phyloP scores from a whole-genome alignment of 768 basidiomycete genomes.

The Termitomyces sp. region DNA sequence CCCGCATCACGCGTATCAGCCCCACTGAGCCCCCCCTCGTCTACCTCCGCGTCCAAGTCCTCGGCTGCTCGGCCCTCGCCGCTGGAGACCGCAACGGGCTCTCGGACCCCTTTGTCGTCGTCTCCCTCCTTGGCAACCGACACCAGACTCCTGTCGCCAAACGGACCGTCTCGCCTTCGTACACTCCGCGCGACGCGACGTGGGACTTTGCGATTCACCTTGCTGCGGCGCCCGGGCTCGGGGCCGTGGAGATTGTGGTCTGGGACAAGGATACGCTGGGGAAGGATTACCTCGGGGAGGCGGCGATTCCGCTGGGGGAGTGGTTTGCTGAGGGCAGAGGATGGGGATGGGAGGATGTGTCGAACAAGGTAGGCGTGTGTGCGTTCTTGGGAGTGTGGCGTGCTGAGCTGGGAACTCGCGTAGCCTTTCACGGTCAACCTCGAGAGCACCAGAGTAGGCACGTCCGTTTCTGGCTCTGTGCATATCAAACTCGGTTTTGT shows the following conservation, averaged over 20 bases:
- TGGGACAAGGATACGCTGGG: conserved; percentile 92
- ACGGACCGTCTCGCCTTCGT: conserved; percentile 66
- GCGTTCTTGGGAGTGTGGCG: background rate
- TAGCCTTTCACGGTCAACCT: conserved; percentile 24
- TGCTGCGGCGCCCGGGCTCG: conserved; percentile 37
- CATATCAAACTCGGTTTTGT: conserved; percentile 47
- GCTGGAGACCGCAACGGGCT: conserved; percentile 65
- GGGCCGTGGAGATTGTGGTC: conserved; percentile 77
- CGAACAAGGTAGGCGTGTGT: conserved; percentile 73
- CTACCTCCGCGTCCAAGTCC: conserved; percentile 61
- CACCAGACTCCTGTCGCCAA: conserved; percentile 76
- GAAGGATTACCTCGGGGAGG: conserved; percentile 95
- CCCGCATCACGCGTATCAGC: background rate
- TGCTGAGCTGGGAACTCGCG: background rate
- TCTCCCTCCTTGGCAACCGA: conserved; percentile 53
- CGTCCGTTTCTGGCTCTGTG: conserved; percentile 35
- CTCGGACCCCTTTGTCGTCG: conserved; percentile 71
- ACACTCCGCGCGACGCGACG: conserved; percentile 65
- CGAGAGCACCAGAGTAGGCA: conserved; percentile 38
- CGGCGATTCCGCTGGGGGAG: conserved; percentile 68
- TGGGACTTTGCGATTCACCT: conserved; percentile 88
- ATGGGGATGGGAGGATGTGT: conserved; percentile 54
- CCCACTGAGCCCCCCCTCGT: conserved; percentile 43
- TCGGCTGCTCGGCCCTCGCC: conserved; percentile 58
- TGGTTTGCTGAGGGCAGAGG: conserved; percentile 59